phyloP scores from a whole-genome alignment of 2,329 filamentous ascomycete species.

The Chaetomium strumarium region DNA sequence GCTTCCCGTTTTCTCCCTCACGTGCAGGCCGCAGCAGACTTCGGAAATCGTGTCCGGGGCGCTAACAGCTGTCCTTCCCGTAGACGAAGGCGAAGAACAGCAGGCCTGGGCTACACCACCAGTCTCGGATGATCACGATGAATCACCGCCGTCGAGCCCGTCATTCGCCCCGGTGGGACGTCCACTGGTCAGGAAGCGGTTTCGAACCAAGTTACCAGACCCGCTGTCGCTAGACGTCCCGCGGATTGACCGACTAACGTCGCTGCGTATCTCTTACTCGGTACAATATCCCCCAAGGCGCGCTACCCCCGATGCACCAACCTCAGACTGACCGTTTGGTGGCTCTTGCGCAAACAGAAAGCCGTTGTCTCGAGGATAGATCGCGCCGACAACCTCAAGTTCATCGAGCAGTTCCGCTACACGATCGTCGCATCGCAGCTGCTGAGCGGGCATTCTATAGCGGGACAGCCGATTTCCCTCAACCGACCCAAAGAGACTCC shows the following conservation, averaged over 20 bases:
- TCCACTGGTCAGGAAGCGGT: conserved; percentile 48
- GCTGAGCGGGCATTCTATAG: conserved; percentile 62
- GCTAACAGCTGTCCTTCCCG: conserved; percentile 19
- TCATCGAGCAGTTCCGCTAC: conserved; percentile 90
- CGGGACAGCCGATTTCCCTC: conserved; percentile 34
- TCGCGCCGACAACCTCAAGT: conserved; percentile 72
- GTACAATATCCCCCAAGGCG: conserved; percentile 33
- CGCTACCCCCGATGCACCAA: neutral
- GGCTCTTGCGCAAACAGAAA: conserved; percentile 39
- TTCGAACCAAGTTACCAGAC: conserved; percentile 43
- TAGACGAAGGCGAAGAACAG: conserved; percentile 46
- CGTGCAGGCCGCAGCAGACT: neutral
- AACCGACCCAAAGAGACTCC: conserved; percentile 21
- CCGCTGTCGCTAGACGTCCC: conserved; percentile 40
- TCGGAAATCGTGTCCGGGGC: conserved; percentile 1
- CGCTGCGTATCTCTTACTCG: conserved; percentile 46
- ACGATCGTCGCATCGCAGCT: conserved; percentile 88
- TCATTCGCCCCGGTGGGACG: conserved; percentile 53
- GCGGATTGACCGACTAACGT: conserved; percentile 33
- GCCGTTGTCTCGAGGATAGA: conserved; percentile 68
- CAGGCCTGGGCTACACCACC: conserved; percentile 42
- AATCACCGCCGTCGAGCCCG: conserved; percentile 44
- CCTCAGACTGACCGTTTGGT: conserved; percentile 16
- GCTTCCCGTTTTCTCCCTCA: conserved; percentile 25
- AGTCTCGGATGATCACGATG: conserved; percentile 29